phyloP scores from a whole-genome alignment of 805 yeast genomes.

The Tetrapisispora pingtungensis region DNA sequence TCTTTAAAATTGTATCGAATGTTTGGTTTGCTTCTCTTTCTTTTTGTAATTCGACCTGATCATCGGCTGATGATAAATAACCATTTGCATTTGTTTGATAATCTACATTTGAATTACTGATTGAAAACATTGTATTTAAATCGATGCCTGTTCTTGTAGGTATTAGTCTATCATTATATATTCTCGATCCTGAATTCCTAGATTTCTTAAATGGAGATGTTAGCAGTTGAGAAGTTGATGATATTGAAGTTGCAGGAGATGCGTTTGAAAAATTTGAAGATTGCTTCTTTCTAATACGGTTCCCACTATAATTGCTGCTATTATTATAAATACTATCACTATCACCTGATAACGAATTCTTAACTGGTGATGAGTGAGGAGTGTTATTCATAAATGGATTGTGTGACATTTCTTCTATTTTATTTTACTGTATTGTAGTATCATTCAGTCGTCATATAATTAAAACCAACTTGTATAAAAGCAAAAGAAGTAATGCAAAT shows the following conservation, averaged over 20 bases:
- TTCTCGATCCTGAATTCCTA: conserved; percentile 25
- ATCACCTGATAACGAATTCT: conserved; percentile 5
- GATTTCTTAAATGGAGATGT: conserved; percentile 27
- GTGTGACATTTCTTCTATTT: not conserved
- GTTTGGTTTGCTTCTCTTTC: conserved; percentile 81
- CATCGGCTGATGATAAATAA: conserved; percentile 22
- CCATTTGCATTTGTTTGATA: not conserved
- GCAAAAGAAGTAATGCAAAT: too few species aligned
- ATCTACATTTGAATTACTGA: conserved; percentile 13
- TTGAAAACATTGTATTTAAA: conserved; percentile 68
- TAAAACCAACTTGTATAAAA: too few species aligned
- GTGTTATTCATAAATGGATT: conserved; percentile 29
- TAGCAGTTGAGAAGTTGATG: conserved; percentile 15
- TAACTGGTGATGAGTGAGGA: conserved; percentile 27
- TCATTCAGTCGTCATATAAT: not conserved
- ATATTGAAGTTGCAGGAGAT: conserved; percentile 11
- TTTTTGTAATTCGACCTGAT: conserved; percentile 56
- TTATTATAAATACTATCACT: conserved; percentile 7
- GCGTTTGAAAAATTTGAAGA: not conserved
- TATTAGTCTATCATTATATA: conserved; percentile 76
- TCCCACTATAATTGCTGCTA: conserved; percentile 6
- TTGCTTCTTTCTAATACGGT: conserved; percentile 10
- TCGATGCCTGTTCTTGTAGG: conserved; percentile 84
- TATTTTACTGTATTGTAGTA: not conserved
- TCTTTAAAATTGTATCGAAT: conserved; percentile 73